phyloP scores from a whole-genome alignment of 176 grass and related monocot genomes.

The Avena eriantha region DNA sequence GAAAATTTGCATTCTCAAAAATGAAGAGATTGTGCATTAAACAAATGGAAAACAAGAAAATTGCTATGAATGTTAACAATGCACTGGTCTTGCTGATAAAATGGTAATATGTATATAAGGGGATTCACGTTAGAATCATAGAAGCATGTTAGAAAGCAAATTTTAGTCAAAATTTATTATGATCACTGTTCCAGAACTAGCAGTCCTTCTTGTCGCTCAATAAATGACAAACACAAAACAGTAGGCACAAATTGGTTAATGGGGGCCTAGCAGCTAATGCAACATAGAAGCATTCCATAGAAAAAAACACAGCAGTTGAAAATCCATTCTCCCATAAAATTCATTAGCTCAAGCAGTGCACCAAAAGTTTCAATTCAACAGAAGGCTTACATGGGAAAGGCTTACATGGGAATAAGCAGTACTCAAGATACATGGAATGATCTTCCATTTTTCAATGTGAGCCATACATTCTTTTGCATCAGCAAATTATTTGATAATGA shows the following conservation, averaged over 20 bases:
- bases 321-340: neutral
- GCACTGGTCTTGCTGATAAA: neutral
- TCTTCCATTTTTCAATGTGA: neutral
- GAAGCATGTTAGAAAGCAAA: neutral
- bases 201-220: neutral
- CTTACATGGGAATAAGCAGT: neutral
- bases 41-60: neutral
- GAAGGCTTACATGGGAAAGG: neutral
- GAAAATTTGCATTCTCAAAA: neutral
- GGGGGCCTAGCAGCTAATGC: neutral
- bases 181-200: neutral
- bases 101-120: neutral
- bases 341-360: neutral
- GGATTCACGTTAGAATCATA: neutral
- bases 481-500: neutral
- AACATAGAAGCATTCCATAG: neutral
- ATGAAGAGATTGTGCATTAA: neutral
- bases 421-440: neutral
- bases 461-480: neutral
- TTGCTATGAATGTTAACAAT: neutral
- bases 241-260: neutral
- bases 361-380: neutral
- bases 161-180: neutral
- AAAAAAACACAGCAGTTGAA: neutral
- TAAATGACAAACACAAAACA: neutral